phyloP scores from a whole-genome alignment of 495 filamentous ascomycete genomes.

The Talaromyces thailandensis region DNA sequence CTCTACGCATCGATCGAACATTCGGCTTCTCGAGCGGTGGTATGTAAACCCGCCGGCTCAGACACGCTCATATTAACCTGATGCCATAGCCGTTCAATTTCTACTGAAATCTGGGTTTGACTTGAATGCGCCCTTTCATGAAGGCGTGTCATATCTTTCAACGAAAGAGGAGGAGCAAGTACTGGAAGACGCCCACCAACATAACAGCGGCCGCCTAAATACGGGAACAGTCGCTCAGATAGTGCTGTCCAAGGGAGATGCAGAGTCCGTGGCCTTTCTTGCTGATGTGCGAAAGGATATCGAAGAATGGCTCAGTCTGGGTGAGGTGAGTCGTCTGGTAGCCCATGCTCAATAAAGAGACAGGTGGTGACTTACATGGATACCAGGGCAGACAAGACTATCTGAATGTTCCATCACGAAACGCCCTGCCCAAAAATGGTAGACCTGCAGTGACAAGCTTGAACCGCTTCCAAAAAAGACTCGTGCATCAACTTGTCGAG shows the following conservation, averaged over 20 bases:
- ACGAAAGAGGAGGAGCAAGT: conserved; percentile 48
- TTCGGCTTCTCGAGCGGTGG: conserved; percentile 44
- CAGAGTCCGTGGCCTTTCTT: conserved; percentile 50
- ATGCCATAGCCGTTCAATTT: conserved; percentile 48
- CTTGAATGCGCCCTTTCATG: conserved; percentile 44
- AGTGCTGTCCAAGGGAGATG: conserved; percentile 23
- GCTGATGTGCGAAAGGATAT: conserved; percentile 37
- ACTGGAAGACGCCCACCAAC: conserved; percentile 13
- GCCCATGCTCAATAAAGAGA: too few species aligned
- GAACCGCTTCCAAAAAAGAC: conserved; percentile 47
- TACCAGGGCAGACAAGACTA: conserved; percentile 8
- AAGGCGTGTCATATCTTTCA: conserved; percentile 63
- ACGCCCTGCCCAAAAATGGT: not conserved
- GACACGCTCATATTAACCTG: not conserved
- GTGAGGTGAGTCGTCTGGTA: conserved; percentile 17
- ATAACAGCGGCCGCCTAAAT: conserved; percentile 7
- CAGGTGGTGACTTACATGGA: not conserved
- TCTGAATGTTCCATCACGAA: conserved; percentile 23
- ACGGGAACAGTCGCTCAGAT: conserved; percentile 21
- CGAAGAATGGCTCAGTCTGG: conserved; percentile 34
- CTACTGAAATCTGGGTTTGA: conserved; percentile 53
- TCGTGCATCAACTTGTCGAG: conserved; percentile 61
- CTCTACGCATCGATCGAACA: conserved; percentile 44
- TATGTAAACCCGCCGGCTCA: conserved; percentile 12
- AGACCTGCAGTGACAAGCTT: conserved; percentile 13